Percentiles rank a stretch among this genome's conserved stretches.
Conservation (phyloP, 306 rosid genomes). For the Fragaria iinumae region DNA sequence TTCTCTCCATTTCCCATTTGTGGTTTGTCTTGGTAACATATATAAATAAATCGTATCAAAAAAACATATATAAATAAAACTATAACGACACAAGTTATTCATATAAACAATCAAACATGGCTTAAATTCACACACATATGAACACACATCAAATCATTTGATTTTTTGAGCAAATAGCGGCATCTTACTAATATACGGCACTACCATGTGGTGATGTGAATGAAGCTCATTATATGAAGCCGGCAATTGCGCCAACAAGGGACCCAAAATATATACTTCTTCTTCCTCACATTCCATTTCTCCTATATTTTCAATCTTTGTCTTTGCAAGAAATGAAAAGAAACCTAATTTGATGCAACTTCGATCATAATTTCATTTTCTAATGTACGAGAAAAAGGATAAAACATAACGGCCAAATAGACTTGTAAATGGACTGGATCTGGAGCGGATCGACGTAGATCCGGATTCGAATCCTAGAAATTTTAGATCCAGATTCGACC, state of each 20-base stretch:
- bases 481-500: no score
- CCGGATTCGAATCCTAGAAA: no score
- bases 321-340: not conserved
- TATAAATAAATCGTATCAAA: not conserved
- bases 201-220: slow-evolving; percentile 10
- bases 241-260: slow-evolving; percentile 18
- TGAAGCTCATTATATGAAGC: not conserved
- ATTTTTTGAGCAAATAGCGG: not conserved
- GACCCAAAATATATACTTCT: not conserved
- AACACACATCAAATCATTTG: not conserved
- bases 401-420: not conserved
- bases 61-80: no score
- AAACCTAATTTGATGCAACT: not conserved
- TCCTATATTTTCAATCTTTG: not conserved
- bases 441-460: no score
- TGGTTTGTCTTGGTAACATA: not conserved
- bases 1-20: not conserved
- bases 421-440: no score
- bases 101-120: not conserved
- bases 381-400: not conserved
- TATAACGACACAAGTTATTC: not conserved
- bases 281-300: not conserved
- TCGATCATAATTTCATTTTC: not conserved
- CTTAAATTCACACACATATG: not conserved
- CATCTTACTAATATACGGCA: not conserved